Evolutionary conservation across 306 rosid species (phyloP).

Genomic region (Fragaria nilgerrensis): DNA sequence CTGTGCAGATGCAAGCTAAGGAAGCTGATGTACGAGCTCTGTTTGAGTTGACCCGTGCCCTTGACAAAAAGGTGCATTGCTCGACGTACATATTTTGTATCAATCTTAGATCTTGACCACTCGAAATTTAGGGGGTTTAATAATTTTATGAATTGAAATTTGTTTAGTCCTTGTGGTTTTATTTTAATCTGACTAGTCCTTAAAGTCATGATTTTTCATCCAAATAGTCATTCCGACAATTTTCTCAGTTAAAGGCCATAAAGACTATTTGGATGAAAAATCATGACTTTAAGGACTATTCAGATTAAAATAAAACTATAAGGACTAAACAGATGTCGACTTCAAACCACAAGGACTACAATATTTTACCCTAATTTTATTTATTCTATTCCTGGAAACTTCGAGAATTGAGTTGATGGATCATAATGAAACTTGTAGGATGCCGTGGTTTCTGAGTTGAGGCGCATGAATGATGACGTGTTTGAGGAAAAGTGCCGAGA

Average conservation of each 20-base stretch:
- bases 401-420: conserved; percentile 32
- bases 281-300: too few relatives aligned
- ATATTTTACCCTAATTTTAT: too few relatives aligned
- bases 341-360: too few relatives aligned
- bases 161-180: too few relatives aligned
- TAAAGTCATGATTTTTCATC: too few relatives aligned
- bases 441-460: conserved; percentile 74
- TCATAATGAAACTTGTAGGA: conserved; percentile 55
- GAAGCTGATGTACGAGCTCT: conserved; percentile 80
- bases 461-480: conserved; percentile 70
- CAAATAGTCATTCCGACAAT: too few relatives aligned
- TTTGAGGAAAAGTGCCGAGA: conserved; percentile 52
- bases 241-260: too few relatives aligned
- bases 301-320: too few relatives aligned
- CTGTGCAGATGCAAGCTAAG: conserved; percentile 57
- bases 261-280: too few relatives aligned
- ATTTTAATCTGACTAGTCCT: too few relatives aligned
- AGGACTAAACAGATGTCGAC: too few relatives aligned
- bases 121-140: background rate
- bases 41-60: conserved; percentile 69
- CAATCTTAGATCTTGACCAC: conserved; percentile 8
- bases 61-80: conserved; percentile 74
- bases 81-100: conserved; percentile 8
- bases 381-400: conserved; percentile 11
- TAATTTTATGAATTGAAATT: too few relatives aligned